These are phyloP conservation scores for Alternaria sp. DNA, from an alignment of 2,329 filamentous ascomycete genomes.

Conservation along the genomic window DNA sequence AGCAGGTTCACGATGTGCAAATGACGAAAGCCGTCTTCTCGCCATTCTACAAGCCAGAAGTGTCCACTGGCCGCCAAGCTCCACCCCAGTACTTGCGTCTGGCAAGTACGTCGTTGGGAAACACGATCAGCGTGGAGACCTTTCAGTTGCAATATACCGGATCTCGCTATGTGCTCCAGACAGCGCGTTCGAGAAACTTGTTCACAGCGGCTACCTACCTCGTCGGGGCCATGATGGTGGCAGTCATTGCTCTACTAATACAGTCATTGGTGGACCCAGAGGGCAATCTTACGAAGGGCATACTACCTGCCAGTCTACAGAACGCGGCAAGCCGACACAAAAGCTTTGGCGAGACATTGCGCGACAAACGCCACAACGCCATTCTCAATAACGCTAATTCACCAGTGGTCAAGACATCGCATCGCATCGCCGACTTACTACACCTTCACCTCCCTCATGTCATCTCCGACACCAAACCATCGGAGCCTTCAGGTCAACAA, in stretches of 20 bases:
- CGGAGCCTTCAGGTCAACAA: slow-evolving; percentile 16
- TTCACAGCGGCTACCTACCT: slow-evolving; percentile 65
- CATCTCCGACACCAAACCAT: slow-evolving; percentile 13
- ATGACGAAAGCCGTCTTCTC: slow-evolving; percentile 65
- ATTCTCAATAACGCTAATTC: slow-evolving; percentile 38
- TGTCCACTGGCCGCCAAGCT: slow-evolving; percentile 32
- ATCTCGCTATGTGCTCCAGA: slow-evolving; percentile 74
- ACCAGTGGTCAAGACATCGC: slow-evolving; percentile 35
- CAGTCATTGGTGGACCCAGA: slow-evolving; percentile 66
- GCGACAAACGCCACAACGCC: slow-evolving; percentile 37
- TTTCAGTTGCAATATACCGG: slow-evolving; percentile 69
- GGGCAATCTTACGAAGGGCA: slow-evolving; percentile 54
- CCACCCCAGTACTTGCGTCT: slow-evolving; percentile 73
- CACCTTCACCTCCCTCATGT: slow-evolving; percentile 35
- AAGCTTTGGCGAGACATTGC: slow-evolving; percentile 39
- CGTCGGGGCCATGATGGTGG: slow-evolving; percentile 65
- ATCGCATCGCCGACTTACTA: slow-evolving; percentile 47
- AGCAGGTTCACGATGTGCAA: slow-evolving; percentile 58
- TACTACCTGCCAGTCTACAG: slow-evolving; percentile 64
- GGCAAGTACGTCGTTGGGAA: slow-evolving; percentile 82
- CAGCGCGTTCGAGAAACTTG: slow-evolving; percentile 60
- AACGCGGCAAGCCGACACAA: slow-evolving; percentile 42
- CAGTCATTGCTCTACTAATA: slow-evolving; percentile 70
- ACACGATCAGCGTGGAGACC: slow-evolving; percentile 80
- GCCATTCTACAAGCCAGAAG: slow-evolving; percentile 54